Evolutionary conservation across 306 rosid genomes (phyloP).

Genomic region (Gleditsia sinensis): DNA sequence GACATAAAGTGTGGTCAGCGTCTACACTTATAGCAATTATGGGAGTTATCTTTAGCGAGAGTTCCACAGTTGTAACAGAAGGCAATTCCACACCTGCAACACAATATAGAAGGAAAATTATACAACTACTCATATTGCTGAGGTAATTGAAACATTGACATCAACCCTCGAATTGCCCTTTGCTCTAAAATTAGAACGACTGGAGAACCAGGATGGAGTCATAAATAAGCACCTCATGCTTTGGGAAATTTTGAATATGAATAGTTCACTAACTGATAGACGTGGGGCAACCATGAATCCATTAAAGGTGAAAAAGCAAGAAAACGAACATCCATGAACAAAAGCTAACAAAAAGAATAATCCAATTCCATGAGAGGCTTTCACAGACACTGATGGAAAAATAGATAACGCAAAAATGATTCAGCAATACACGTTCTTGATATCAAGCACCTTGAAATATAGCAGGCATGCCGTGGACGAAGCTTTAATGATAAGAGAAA

Average conservation of each 20-base stretch:
- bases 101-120: slow-evolving; percentile 15
- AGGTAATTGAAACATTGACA: not conserved
- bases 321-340: not conserved
- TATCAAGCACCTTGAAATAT: not conserved
- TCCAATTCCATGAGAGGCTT: not conserved
- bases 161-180: not conserved
- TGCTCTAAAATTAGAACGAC: not conserved
- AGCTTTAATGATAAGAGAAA: not conserved
- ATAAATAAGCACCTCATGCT: not conserved
- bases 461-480: not conserved
- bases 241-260: not conserved
- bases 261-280: not conserved
- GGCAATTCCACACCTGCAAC: slow-evolving; percentile 52
- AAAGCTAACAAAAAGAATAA: not conserved
- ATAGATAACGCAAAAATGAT: not conserved
- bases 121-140: not conserved
- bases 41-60: not conserved
- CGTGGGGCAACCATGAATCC: not conserved
- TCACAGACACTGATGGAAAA: not conserved
- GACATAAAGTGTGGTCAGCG: slow-evolving; percentile 11
- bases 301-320: not conserved
- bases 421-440: not conserved
- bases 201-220: not conserved
- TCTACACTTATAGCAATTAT: slow-evolving; percentile 24
- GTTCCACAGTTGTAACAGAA: slow-evolving; percentile 56